Base-by-base conservation (phyloP, 2,329 filamentous ascomycete genomes). In the Neonectria punicea region DNA sequence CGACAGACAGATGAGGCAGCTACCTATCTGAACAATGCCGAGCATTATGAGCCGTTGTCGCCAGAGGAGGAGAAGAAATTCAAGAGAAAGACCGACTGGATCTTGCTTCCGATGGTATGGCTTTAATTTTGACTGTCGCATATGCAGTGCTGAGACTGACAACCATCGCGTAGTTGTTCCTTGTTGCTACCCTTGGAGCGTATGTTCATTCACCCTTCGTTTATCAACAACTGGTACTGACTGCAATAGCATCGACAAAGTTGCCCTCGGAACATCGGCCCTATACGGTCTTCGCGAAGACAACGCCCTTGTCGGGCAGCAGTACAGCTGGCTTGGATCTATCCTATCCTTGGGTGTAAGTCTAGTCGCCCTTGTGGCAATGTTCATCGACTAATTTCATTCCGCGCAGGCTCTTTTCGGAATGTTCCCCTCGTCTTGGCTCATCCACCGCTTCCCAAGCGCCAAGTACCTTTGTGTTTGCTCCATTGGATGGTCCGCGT, bases 271-370 rank as follows among this genome's bases (percentile, higher is more conserved):
- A 1, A 66, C 59, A 13, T 47, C 47, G 11, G 63, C 58, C 13
- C 43, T 66, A 13, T 66, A 66, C 22, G 59, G 59, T 4, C 53
- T 66, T 7, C 36, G 49, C 4, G 54, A 66, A n/a, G 63, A 66
- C 34, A 63, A 58, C 36, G 53, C 49, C 28, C 59, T 66, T 13
- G 16, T 50, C 20, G 63, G 63, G 11, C 58, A 66, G 25, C 53
- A 66, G 28, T 66, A 66, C 49, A 63, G 59, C 28, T 66, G 63
- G 59, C 59, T 63, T 14, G 63, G 63, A 16, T 57, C 50, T 5
- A 63, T 66, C 22, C 34, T 66, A 3, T 50, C 59, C 10, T n/a
- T 66, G 0, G 59, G 63, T 55, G 63, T 63, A 28, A 1, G 62
- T 51, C 4, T 4, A 28, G 22, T 14, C 22, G 1, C 9, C 28